Base-by-base conservation (phyloP, 2,329 filamentous ascomycete genomes). In the Phialophora tarda region DNA sequence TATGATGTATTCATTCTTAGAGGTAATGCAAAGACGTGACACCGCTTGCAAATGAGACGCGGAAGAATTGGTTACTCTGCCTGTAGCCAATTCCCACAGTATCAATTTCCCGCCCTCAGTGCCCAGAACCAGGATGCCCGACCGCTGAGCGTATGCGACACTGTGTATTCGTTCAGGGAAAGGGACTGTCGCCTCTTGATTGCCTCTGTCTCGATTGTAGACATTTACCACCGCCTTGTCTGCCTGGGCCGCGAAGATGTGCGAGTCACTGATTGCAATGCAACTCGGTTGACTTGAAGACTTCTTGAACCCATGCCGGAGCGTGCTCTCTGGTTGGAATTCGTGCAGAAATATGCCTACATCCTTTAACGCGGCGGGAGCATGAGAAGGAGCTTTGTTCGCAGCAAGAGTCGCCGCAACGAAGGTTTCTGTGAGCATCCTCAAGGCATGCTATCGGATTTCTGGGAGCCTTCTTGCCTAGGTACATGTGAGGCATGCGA, bases 141-240 rank as follows among this genome's bases (percentile, higher is more conserved):
- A 81, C 69, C 83, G 83, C 56, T 86, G 89, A 26, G 88, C 87
- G 62, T 96, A 83, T 24, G 88, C 85, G 73, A 96, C 81, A 78
- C 91, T 93, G 70, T 88, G 89, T 74, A 99, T 92, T 73, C 89
- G 87, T 78, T 98, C 94, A 0, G 91, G 89, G 74, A 99, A 96
- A 0, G 93, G 90, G 23, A 98, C 88, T 21, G 92, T 86, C 6
- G 92, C 91, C 79, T 98, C 94, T 76, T 97, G 93, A 73, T 91
- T 95, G 30, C 91, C 91, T 69, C 91, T 91, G 65, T 88, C 84
- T 63, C 93, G 86, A 65, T 87, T 93, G 79, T 98, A 99, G 63
- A 99, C 92, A 79, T 98, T 92, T 1, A 99, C 86, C 50, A 96
- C 91, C 0, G 93, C 92, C 78, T 97, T 98, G 71, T 93, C 93